Conservation (phyloP, 352 stramenopile genomes). For the Phytophthora ramorum region DNA sequence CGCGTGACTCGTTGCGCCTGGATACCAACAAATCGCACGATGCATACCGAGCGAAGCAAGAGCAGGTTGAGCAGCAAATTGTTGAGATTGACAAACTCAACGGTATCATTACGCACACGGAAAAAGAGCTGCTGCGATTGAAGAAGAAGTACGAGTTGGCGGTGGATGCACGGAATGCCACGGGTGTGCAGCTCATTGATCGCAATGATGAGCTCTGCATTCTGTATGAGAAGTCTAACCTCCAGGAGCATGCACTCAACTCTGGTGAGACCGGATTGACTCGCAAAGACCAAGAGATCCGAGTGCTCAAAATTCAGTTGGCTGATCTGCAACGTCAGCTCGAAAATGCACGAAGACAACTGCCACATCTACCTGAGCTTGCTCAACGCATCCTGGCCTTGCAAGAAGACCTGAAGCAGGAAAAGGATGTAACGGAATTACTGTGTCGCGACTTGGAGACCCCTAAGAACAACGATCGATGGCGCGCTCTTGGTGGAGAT, state of each 20-base stretch:
- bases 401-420: slow-evolving; percentile 84
- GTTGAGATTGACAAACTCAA: slow-evolving; percentile 96
- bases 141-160: slow-evolving; percentile 93
- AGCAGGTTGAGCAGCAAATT: slow-evolving; percentile 95
- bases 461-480: slow-evolving; percentile 88
- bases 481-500: slow-evolving; percentile 87
- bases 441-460: slow-evolving; percentile 93
- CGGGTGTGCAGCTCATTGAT: slow-evolving; percentile 94
- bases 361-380: slow-evolving; percentile 84
- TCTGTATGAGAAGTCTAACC: slow-evolving; percentile 94
- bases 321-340: slow-evolving; percentile 87
- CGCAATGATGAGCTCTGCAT: slow-evolving; percentile 96
- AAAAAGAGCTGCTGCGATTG: slow-evolving; percentile 93
- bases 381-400: slow-evolving; percentile 82
- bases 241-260: slow-evolving; percentile 88
- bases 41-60: slow-evolving; percentile 90
- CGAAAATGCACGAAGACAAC: slow-evolving; percentile 70
- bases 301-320: slow-evolving; percentile 82
- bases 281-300: slow-evolving; percentile 81
- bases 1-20: slow-evolving; percentile 87
- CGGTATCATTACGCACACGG: slow-evolving; percentile 91
- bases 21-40: slow-evolving; percentile 93
- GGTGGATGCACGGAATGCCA: slow-evolving; percentile 88
- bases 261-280: slow-evolving; percentile 83
- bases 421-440: slow-evolving; percentile 89